Conservation (phyloP, 129 eudicot species). For the Centaurea solstitialis region DNA sequence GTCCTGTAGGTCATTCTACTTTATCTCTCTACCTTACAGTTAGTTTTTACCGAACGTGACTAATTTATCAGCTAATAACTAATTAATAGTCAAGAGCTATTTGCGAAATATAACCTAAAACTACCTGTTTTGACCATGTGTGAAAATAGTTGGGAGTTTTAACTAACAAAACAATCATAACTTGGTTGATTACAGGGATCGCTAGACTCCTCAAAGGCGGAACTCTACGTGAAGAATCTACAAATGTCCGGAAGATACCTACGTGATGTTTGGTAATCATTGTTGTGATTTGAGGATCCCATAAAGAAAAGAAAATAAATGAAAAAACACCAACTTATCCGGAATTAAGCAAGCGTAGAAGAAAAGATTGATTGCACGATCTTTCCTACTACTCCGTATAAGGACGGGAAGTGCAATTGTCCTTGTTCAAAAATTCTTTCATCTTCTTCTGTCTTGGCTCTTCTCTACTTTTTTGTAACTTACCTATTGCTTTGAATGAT, state of each 20-base stretch:
- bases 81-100: too few relatives aligned
- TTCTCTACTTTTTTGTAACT: conserved; percentile 30
- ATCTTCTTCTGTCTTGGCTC: conserved; percentile 32
- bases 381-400: conserved; percentile 10
- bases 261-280: conserved; percentile 76
- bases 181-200: conserved; percentile 65
- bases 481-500: conserved; percentile 22
- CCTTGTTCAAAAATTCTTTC: conserved; percentile 36
- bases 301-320: background rate
- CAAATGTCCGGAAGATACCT: conserved; percentile 88
- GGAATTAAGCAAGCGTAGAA: background rate
- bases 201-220: conserved; percentile 80
- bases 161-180: background rate
- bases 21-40: background rate
- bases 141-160: too few relatives aligned
- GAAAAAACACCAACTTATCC: conserved; percentile 4
- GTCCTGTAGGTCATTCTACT: background rate
- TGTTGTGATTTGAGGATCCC: background rate
- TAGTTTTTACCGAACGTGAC: background rate
- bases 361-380: conserved; percentile 2
- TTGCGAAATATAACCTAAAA: too few relatives aligned
- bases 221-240: conserved; percentile 79
- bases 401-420: conserved; percentile 19
- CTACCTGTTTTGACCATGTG: too few relatives aligned
- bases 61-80: too few relatives aligned